phyloP scores from a whole-genome alignment of 495 filamentous ascomycete genomes.

The Talaromyces wortmannii region DNA sequence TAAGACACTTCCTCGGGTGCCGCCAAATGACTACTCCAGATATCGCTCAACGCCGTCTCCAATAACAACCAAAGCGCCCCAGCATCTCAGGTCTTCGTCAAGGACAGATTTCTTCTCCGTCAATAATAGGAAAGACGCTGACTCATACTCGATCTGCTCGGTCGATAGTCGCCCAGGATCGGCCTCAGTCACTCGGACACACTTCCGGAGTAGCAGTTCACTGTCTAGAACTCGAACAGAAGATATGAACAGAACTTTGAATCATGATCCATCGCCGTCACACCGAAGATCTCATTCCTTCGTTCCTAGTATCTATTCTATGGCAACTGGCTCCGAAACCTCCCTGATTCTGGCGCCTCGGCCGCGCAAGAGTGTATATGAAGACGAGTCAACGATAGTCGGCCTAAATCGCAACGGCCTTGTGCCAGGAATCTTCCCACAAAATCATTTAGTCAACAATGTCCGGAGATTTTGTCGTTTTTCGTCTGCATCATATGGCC shows the following conservation, averaged over 20 bases:
- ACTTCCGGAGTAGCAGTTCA: slow-evolving; percentile 40
- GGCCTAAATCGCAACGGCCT: slow-evolving; percentile 48
- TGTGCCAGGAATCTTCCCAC: slow-evolving; percentile 59
- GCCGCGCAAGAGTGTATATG: slow-evolving; percentile 45
- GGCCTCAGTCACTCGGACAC: slow-evolving; percentile 34
- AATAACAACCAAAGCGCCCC: slow-evolving; percentile 10
- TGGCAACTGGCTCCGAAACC: slow-evolving; percentile 56
- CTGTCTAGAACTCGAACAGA: slow-evolving; percentile 42
- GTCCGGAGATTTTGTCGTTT: slow-evolving; percentile 71
- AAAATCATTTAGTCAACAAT: slow-evolving; percentile 60
- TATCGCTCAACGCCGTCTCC: slow-evolving; percentile 16
- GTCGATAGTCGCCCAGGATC: slow-evolving; percentile 41
- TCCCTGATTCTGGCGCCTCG: slow-evolving; percentile 56
- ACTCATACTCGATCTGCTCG: slow-evolving; percentile 50
- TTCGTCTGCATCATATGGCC: slow-evolving; percentile 70
- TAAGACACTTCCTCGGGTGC: slow-evolving; percentile 32
- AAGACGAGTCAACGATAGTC: slow-evolving; percentile 47
- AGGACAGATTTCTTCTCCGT: slow-evolving; percentile 42
- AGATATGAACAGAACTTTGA: slow-evolving; percentile 19
- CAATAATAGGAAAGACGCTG: slow-evolving; percentile 47
- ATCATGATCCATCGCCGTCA: not conserved
- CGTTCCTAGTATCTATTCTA: slow-evolving; percentile 62
- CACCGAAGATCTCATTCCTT: slow-evolving; percentile 14
- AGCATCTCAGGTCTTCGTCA: slow-evolving; percentile 21
- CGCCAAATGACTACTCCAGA: slow-evolving; percentile 20